These are phyloP conservation scores for Tolypocladium tropicale DNA, from an alignment of 2,329 filamentous ascomycete species.

Conservation along the genomic window DNA sequence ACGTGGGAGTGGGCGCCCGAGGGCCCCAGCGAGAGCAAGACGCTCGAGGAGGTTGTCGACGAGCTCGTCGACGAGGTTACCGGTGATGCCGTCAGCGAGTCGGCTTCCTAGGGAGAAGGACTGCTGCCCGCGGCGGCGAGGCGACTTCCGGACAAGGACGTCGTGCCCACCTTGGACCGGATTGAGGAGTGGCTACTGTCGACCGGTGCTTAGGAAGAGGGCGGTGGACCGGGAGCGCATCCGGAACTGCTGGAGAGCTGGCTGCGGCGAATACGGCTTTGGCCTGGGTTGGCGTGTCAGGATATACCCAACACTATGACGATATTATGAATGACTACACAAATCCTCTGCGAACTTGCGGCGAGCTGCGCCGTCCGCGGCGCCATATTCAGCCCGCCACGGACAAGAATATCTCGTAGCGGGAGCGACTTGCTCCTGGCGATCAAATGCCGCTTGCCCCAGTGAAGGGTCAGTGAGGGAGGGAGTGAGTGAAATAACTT, in stretches of 20 bases:
- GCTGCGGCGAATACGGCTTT: not conserved
- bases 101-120: conserved; percentile 7
- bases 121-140: not conserved
- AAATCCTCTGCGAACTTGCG: not conserved
- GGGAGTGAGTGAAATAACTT: no score
- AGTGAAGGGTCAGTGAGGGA: no score
- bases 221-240: not conserved
- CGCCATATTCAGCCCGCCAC: not conserved
- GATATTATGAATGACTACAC: not conserved
- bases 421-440: no score
- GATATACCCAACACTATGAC: not conserved
- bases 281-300: not conserved
- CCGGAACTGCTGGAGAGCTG: not conserved
- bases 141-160: no score
- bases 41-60: conserved; percentile 14
- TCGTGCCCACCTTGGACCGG: not conserved
- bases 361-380: not conserved
- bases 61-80: not conserved
- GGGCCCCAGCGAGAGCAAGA: conserved; percentile 7
- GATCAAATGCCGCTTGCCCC: no score
- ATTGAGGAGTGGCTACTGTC: not conserved
- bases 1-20: conserved; percentile 20
- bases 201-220: not conserved
- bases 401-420: no score
- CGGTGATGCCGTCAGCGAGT: conserved; percentile 8